A percentile compares a stretch with the other conserved stretches of the same genome.
phyloP scores from a whole-genome alignment of 2,329 filamentous ascomycete genomes.

The Colletotrichum higginsianum region DNA sequence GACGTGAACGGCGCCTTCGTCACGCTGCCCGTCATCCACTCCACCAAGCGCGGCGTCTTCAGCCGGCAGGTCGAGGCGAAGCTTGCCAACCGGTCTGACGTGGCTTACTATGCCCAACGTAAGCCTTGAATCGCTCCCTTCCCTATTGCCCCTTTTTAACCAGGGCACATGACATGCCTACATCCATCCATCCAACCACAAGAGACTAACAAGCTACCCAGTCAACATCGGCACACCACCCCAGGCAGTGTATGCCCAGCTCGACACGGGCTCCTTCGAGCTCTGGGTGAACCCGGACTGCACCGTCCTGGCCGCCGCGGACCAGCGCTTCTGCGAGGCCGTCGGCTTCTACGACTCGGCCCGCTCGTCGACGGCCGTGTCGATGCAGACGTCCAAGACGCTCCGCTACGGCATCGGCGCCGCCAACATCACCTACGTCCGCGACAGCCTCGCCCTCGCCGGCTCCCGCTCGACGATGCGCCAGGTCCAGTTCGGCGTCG shows the following conservation, averaged over 20 bases:
- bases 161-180: background rate
- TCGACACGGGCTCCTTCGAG: slow-evolving; percentile 74
- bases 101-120: slow-evolving; percentile 69
- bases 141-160: no score
- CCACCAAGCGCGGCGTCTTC: slow-evolving; percentile 51
- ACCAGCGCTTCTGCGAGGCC: slow-evolving; percentile 61
- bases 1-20: slow-evolving; percentile 43
- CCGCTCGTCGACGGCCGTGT: slow-evolving; percentile 57
- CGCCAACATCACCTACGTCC: slow-evolving; percentile 66
- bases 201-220: slow-evolving; percentile 8
- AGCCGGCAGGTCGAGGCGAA: slow-evolving; percentile 61
- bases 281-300: slow-evolving; percentile 75
- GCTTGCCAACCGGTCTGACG: slow-evolving; percentile 66
- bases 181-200: background rate
- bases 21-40: slow-evolving; percentile 51
- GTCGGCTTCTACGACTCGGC: slow-evolving; percentile 61
- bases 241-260: slow-evolving; percentile 67
- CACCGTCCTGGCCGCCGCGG: slow-evolving; percentile 59
- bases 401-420: slow-evolving; percentile 67
- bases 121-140: slow-evolving; percentile 35
- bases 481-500: slow-evolving; percentile 76
- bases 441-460: slow-evolving; percentile 61
- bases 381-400: slow-evolving; percentile 54
- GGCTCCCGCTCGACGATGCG: slow-evolving; percentile 58
- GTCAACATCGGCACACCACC: slow-evolving; percentile 68